Base-by-base conservation (phyloP, 257 asterid genomes). In the Coffea canephora region DNA sequence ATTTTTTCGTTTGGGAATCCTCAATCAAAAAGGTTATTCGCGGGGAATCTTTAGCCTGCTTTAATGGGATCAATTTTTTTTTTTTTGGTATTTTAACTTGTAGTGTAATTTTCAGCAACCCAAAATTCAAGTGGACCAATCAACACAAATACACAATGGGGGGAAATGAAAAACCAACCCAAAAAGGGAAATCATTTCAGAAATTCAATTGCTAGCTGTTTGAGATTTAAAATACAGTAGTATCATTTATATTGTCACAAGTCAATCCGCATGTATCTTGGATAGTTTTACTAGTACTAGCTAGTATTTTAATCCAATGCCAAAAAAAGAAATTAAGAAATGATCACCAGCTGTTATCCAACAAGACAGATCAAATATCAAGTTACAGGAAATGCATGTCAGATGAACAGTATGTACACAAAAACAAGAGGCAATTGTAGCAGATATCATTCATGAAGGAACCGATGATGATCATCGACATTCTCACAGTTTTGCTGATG, bases 1-100 rank as follows among this genome's bases (percentile, higher is more conserved):
- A 48, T 12, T 16, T 77, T 9, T 48, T 12, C 18, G 4, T 39
- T 78, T 52, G 5, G 76, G 81, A 78, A 78, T 69, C 61, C 41
- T 19, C 6, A 21, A 9, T 21, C 21, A 27, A 77, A 77, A 77
- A 50, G 25, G 66, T 10, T 19, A 48, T 41, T 27, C 7, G 4
- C 13, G 25, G 50, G 52, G 75, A 77, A 77, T 67, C 81, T 68
- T 6, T 2, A 4, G 34, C 68, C 39, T 46, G 21, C 18, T 18
- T 77, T 8, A 48, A 74, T 19, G 57, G 70, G 50, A 31, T 49
- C 39, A 46, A 65, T 65, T 45, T 39, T 3, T 7, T 74, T 8
- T 31, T 31, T 31, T 31, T 31, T 31, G 34, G 34, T 31, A 31
- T 31, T 31, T 74, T 34, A 18, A 27, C 13, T 23, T 19, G 8